Base-by-base conservation (phyloP, 371 early-diverging fungal species). In the Blakeslea trispora region DNA sequence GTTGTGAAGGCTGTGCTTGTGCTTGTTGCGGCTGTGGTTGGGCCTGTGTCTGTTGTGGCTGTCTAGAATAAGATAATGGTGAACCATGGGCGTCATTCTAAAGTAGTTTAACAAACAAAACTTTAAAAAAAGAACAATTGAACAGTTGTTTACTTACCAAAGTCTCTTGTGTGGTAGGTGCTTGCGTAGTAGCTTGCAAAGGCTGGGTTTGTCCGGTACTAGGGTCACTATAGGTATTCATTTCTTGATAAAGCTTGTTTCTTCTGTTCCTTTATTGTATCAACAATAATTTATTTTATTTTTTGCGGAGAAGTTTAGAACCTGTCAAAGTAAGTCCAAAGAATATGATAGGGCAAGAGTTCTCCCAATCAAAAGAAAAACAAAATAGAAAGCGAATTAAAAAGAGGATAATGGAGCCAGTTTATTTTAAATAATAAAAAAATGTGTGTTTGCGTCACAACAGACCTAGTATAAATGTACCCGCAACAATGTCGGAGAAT, bases 331-430 rank as follows among this genome's bases (percentile, higher is more conserved):
- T 46, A 37, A 28, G 34, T 34, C n/a, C 19, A 62, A 42, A 45
- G 18, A 35, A 59, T 59, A 39, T 59, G 60, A 64, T 64, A 64
- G 65, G 65, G 18, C 56, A 55, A 55, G 50, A 28, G 44, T 47
- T 55, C 65, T 59, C 42, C 65, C 65, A 64, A 64, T 64, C 59
- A 59, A 51, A 64, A 55, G 40, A 22, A 55, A 59, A 59, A 43
- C 28, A 42, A 51, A 46, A 55, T 34, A 59, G 34, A 54, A 59
- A 56, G 41, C n/a, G n/a, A n/a, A n/a, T n/a, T n/a, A n/a, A n/a
- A n/a, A n/a, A n/a, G n/a, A n/a, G n/a, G n/a, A n/a, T n/a, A n/a
- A n/a, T n/a, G n/a, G n/a, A n/a, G n/a, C n/a, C n/a, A n/a, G n/a
- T n/a, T n/a, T n/a, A n/a, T n/a, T n/a, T n/a, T n/a, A n/a, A n/a